These are phyloP conservation scores for Talaromyces liani DNA, from an alignment of 495 filamentous ascomycete genomes.

Conservation along the genomic window DNA sequence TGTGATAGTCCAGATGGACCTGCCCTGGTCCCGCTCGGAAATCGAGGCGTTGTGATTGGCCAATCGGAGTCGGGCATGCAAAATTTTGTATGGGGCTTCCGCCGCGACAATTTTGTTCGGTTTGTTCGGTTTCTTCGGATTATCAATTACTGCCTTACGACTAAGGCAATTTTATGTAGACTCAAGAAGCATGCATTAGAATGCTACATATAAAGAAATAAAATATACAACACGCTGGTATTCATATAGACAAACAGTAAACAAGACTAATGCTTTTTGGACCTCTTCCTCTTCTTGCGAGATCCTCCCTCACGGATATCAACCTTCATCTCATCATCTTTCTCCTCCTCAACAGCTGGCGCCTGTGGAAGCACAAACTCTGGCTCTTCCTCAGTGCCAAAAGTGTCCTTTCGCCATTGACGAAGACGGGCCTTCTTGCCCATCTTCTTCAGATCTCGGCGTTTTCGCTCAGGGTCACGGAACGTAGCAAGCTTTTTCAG, in stretches of 20 bases:
- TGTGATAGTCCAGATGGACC: background rate
- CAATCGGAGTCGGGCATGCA: background rate
- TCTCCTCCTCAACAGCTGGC: conserved; percentile 11
- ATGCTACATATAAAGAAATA: background rate
- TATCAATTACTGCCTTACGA: background rate
- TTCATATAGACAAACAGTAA: background rate
- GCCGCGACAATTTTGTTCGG: background rate
- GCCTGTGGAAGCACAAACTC: conserved; percentile 20
- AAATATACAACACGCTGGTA: background rate
- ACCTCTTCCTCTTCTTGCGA: conserved; percentile 40
- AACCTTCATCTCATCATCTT: conserved; percentile 23
- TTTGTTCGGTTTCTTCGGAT: too few species aligned
- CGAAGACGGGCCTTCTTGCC: conserved; percentile 85
- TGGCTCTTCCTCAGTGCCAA: conserved; percentile 66
- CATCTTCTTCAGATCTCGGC: conserved; percentile 73
- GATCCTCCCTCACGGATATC: conserved; percentile 41
- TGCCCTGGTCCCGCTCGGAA: background rate
- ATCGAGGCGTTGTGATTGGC: background rate
- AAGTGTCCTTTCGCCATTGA: conserved; percentile 89
- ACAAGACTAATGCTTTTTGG: conserved; percentile 32
- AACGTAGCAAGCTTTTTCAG: conserved; percentile 92
- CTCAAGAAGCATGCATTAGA: background rate
- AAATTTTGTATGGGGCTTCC: background rate
- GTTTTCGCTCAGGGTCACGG: conserved; percentile 80
- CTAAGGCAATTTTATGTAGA: background rate